Evolutionary conservation across 129 eudicot genomes (phyloP), one percentile per base, ranked within the genome.

Genomic region (Smallanthus sonchifolius): DNA sequence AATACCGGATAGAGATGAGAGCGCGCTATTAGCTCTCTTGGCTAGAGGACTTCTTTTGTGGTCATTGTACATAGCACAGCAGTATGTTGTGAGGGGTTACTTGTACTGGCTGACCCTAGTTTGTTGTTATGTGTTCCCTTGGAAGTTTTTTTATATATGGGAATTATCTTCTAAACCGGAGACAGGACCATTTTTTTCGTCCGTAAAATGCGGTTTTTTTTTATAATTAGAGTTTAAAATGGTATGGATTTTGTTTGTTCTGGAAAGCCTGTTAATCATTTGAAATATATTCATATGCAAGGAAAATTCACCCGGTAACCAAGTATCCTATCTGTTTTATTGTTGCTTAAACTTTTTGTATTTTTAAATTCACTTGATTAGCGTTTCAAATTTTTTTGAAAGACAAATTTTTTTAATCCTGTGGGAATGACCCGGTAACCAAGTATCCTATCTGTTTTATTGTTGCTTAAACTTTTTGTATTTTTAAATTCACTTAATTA

Each of bases 21-120:
- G 67, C 54, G 74, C 44, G 42, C 52, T 72, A 51, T 40, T 74
- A 16, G 60, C 73, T 65, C 84, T 44, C 83, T 72, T 61, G 69
- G 62, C 72, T 13, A 59, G n/a, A 45, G 44, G 65, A 64, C 35
- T 8, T 55, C 14, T 55, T 55, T 9, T 28, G 72, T 65, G 74
- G 68, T 56, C 65, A 62, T 67, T 84, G 75, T 84, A 65, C 80
- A 87, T 82, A 82, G 47, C 66, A 43, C 9, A 28, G 17, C 39
- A 10, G 47, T 10, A 59, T 73, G 65, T 72, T 73, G 45, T 74
- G 48, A 35, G 56, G 61, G 81, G 51, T 69, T 42, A 56, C 11
- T 73, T 60, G 37, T 39, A 30, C 45, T 24, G 70, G 60, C n/a
- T 45, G 77, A 73, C 75, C 71, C 47, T 55, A 38, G 60, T 49